phyloP scores from a whole-genome alignment of 192 early-diverging fungal genomes.

The Phlyctochytrium arcticum region DNA sequence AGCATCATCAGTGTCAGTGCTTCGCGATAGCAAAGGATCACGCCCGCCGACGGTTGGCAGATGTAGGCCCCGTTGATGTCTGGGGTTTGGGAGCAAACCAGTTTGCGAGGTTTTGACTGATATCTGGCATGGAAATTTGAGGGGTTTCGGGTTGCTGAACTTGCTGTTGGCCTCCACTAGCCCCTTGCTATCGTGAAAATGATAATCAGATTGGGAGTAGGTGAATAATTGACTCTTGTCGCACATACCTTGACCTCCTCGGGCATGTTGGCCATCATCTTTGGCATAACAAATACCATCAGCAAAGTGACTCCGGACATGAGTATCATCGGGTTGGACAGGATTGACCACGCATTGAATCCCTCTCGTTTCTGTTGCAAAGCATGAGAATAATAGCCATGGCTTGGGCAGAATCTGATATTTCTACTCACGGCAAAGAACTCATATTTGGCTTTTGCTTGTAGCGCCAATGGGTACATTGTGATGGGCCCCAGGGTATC shows the following conservation, averaged over 20 bases:
- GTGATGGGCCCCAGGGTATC: not conserved
- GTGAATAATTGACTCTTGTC: no score
- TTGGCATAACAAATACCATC: constrained; percentile 60
- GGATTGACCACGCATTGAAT: constrained; percentile 55
- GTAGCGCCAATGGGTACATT: not conserved
- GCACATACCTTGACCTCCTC: constrained; percentile 41
- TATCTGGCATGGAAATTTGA: constrained; percentile 40
- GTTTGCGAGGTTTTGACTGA: constrained; percentile 35
- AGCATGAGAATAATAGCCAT: not conserved
- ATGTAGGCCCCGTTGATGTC: not conserved
- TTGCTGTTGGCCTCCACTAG: constrained; percentile 12
- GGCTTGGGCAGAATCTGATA: not conserved
- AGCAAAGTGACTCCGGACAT: constrained; percentile 59
- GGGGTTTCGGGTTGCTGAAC: constrained; percentile 27
- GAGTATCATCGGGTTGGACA: constrained; percentile 65
- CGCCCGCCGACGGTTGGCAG: no score
- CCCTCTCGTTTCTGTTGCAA: constrained; percentile 43
- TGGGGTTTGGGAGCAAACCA: constrained; percentile 35
- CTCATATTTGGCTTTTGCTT: constrained; percentile 8
- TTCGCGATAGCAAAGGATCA: no score
- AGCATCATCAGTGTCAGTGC: no score
- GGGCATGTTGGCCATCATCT: constrained; percentile 58
- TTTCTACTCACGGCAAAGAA: constrained; percentile 17
- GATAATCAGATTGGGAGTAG: not conserved
- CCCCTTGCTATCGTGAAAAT: not conserved